Percentiles rank a stretch among this genome's conserved stretches.
These are phyloP conservation scores for Pseudevernia furfuracea DNA, from an alignment of 495 filamentous ascomycete species.

Conservation along the genomic window DNA sequence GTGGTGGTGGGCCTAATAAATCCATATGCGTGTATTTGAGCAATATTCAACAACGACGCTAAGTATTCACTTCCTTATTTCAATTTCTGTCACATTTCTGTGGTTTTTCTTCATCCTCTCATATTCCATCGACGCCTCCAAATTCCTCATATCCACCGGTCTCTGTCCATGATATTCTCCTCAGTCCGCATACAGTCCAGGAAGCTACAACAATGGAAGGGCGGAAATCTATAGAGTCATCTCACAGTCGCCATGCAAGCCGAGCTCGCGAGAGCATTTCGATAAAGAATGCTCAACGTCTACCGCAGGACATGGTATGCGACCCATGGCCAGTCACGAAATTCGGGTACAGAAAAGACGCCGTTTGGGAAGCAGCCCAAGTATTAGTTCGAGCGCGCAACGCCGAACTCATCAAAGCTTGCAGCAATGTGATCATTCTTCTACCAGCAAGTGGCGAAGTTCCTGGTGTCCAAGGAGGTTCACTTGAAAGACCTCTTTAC, in stretches of 20 bases:
- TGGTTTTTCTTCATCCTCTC: neutral
- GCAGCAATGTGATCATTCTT: conserved; percentile 2
- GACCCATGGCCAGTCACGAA: conserved; percentile 13
- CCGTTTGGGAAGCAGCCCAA: neutral
- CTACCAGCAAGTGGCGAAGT: conserved; percentile 9
- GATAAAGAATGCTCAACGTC: neutral
- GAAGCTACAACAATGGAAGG: neutral
- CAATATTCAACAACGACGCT: neutral
- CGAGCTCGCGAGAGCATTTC: neutral
- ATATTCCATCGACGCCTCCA: neutral
- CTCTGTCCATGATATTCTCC: neutral
- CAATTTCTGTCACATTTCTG: neutral
- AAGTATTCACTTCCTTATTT: neutral
- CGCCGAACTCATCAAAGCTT: neutral
- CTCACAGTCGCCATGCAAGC: neutral
- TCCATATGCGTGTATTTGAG: too few relatives aligned
- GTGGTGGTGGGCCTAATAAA: too few relatives aligned
- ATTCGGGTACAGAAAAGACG: neutral
- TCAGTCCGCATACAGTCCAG: neutral
- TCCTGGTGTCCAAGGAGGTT: conserved; percentile 6
- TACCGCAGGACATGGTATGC: neutral
- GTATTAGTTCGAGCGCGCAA: conserved; percentile 8
- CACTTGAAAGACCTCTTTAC: conserved; percentile 1
- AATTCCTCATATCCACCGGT: neutral
- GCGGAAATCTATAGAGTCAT: neutral